phyloP scores from a whole-genome alignment of 139 green algal species.

The Chlorella sp. region DNA sequence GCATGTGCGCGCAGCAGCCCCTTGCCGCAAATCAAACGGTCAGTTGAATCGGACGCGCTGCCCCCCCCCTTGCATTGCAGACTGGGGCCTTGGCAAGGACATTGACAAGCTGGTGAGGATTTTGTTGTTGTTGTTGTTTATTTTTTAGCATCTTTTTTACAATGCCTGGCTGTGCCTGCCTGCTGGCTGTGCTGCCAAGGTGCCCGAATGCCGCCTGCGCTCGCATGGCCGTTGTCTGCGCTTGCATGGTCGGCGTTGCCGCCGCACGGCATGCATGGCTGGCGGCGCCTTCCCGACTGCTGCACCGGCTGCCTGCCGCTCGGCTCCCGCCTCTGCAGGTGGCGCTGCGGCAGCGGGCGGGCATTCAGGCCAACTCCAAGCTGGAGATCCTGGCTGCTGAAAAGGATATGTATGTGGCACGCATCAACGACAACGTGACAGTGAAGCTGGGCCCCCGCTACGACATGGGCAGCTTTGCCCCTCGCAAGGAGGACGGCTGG shows the following conservation, averaged over 20 bases:
- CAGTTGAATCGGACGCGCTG: too few species aligned
- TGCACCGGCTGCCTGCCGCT: background rate
- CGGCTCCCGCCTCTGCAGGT: conserved; percentile 20
- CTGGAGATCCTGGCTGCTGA: conserved; percentile 73
- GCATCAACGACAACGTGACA: conserved; percentile 46
- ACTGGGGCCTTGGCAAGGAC: conserved; percentile 56
- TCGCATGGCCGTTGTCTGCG: too few species aligned
- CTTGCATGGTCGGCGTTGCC: too few species aligned
- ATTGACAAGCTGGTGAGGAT: conserved; percentile 36
- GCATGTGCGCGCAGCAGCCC: too few species aligned
- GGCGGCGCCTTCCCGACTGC: too few species aligned
- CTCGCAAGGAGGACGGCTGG: conserved; percentile 52
- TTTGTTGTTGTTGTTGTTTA: background rate
- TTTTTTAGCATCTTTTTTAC: background rate
- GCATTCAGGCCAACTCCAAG: conserved; percentile 57
- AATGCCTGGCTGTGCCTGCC: background rate
- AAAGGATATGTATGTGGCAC: conserved; percentile 75
- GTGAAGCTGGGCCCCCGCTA: conserved; percentile 69
- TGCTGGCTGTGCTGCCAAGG: background rate
- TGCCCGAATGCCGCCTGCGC: too few species aligned
- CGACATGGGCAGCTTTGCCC: conserved; percentile 35
- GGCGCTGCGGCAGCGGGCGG: conserved; percentile 52
- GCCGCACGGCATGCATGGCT: too few species aligned
- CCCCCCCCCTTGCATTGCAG: too few species aligned
- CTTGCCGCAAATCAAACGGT: too few species aligned